Evolutionary conservation across 345 rosid genomes (phyloP).

Genomic region (Pistacia vera): DNA sequence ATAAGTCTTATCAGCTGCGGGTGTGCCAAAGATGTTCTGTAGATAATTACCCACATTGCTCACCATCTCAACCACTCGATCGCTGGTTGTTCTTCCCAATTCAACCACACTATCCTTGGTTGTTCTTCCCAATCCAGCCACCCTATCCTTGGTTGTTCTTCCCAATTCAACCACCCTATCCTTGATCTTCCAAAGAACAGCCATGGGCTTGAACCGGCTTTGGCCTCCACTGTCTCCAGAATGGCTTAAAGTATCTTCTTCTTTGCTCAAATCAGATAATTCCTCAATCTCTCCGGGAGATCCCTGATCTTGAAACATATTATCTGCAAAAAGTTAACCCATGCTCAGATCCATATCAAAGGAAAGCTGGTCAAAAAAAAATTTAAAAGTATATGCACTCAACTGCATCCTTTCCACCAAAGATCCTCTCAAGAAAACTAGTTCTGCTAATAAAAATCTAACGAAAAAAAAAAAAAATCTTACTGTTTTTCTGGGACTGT

Average conservation of each 20-base stretch:
- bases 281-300: conserved; percentile 9
- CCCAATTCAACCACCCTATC: no score
- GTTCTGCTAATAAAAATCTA: neutral
- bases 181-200: conserved; percentile 46
- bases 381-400: no score
- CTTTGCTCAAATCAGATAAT: conserved; percentile 20
- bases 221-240: conserved; percentile 23
- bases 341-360: neutral
- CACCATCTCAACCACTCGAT: conserved; percentile 51
- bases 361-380: neutral
- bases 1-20: conserved; percentile 34
- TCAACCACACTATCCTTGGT: conserved; percentile 23
- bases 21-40: conserved; percentile 44
- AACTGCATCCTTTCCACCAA: no score
- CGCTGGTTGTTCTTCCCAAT: neutral
- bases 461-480: conserved; percentile 7
- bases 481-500: conserved; percentile 44
- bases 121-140: no score
- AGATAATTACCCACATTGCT: conserved; percentile 47
- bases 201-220: conserved; percentile 18
- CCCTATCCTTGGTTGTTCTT: no score
- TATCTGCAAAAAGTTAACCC: conserved; percentile 25
- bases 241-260: conserved; percentile 15
- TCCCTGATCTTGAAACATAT: conserved; percentile 21
- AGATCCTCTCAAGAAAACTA: no score